Conservation (phyloP, 345 rosid species). For the Linum tenue region DNA sequence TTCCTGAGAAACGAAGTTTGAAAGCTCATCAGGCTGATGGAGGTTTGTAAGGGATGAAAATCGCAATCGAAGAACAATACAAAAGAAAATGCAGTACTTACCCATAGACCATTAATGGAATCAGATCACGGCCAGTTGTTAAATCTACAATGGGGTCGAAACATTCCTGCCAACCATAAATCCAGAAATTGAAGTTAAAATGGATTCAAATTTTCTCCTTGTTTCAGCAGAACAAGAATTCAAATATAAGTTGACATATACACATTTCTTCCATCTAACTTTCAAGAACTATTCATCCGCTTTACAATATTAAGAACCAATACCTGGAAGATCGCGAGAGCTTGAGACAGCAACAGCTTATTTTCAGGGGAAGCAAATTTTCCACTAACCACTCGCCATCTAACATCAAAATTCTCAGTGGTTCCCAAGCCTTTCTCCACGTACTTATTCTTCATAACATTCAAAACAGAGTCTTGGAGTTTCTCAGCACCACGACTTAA, state of each 20-base stretch:
- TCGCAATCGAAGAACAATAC: neutral
- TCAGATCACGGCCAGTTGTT: conserved; percentile 48
- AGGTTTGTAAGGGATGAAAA: neutral
- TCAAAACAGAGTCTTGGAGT: conserved; percentile 49
- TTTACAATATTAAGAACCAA: too few species aligned
- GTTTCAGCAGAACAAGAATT: neutral
- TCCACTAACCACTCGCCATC: conserved; percentile 80
- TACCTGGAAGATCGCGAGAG: conserved; percentile 72
- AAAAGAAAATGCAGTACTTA: conserved; percentile 10
- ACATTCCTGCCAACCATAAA: conserved; percentile 39
- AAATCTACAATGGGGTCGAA: conserved; percentile 67
- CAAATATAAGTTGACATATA: conserved; percentile 14
- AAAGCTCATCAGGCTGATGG: neutral
- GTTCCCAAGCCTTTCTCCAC: conserved; percentile 30
- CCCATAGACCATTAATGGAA: conserved; percentile 84
- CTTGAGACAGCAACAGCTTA: conserved; percentile 46
- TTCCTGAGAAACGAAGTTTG: conserved; percentile 29
- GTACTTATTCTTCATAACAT: conserved; percentile 36
- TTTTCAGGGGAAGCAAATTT: conserved; percentile 45
- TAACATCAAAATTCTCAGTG: conserved; percentile 39
- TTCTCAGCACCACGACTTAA: conserved; percentile 59
- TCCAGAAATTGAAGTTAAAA: neutral
- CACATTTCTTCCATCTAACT: too few species aligned
- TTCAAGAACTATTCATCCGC: too few species aligned
- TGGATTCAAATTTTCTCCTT: conserved; percentile 6